These are phyloP conservation scores for Mycena haematopus DNA, from an alignment of 768 basidiomycete species.

Conservation along the genomic window DNA sequence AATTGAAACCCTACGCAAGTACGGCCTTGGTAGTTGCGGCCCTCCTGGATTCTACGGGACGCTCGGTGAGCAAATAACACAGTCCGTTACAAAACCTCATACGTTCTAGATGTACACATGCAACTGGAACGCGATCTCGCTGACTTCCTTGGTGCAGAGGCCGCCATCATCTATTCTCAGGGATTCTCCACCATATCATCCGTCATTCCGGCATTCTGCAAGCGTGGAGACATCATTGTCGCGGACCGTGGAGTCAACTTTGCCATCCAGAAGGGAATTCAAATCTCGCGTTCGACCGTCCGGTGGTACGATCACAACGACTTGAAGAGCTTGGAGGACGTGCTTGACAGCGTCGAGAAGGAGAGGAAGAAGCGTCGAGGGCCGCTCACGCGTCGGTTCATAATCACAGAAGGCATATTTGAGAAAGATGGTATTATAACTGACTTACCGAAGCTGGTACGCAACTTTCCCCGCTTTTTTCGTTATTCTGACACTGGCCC, in stretches of 20 bases:
- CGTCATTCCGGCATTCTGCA: conserved; percentile 97
- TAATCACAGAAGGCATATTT: conserved; percentile 97
- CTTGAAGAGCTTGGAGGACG: conserved; percentile 87
- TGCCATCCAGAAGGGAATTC: conserved; percentile 93
- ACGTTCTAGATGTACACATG: conserved; percentile 84
- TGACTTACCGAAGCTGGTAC: conserved; percentile 89
- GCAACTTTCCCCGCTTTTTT: conserved; percentile 37
- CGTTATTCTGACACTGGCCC: background rate
- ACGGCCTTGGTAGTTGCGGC: conserved; percentile 94
- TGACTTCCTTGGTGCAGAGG: conserved; percentile 87
- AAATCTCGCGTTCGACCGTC: conserved; percentile 90
- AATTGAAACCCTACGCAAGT: conserved; percentile 82
- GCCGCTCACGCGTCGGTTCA: conserved; percentile 89
- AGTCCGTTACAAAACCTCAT: conserved; percentile 15
- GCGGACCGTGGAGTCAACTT: conserved; percentile 97
- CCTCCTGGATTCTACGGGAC: conserved; percentile 98
- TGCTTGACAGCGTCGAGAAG: conserved; percentile 83
- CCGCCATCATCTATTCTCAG: conserved; percentile 94
- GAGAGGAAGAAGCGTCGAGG: conserved; percentile 84
- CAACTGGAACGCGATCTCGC: conserved; percentile 89
- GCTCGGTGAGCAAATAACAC: conserved; percentile 65
- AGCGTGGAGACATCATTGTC: conserved; percentile 97
- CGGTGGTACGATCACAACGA: conserved; percentile 98
- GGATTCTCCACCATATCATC: conserved; percentile 91
- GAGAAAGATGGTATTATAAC: conserved; percentile 93